Evolutionary conservation across 768 basidiomycete genomes (phyloP).

Genomic region (Lactarius sanguifluus): DNA sequence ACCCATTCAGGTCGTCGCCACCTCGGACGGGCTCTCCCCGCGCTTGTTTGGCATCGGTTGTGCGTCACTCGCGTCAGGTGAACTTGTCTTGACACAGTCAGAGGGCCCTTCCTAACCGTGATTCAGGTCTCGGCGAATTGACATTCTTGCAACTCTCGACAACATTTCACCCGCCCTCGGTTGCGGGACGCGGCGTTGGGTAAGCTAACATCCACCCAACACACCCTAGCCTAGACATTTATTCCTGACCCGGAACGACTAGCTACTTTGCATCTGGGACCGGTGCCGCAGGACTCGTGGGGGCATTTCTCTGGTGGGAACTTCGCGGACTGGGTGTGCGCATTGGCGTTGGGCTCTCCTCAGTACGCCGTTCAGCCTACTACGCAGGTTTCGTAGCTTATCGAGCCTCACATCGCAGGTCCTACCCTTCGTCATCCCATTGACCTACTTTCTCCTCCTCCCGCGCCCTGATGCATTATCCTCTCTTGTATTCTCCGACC

Average conservation of each 20-base stretch:
- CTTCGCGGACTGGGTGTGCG: conserved; percentile 82
- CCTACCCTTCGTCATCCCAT: conserved; percentile 76
- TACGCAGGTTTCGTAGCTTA: not conserved
- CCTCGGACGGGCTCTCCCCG: conserved; percentile 20
- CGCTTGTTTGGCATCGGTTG: conserved; percentile 29
- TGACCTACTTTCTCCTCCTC: conserved; percentile 75
- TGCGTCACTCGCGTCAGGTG: conserved; percentile 22
- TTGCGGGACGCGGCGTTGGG: conserved; percentile 82
- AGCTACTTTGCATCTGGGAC: conserved; percentile 95
- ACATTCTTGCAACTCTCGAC: conserved; percentile 95
- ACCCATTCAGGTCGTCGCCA: conserved; percentile 27
- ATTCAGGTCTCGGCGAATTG: conserved; percentile 83
- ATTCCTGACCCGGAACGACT: not conserved
- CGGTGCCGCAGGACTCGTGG: conserved; percentile 89
- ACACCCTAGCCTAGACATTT: not conserved
- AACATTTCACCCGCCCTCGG: conserved; percentile 64
- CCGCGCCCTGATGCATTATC: conserved; percentile 59
- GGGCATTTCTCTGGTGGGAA: conserved; percentile 95
- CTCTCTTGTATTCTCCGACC: conserved; percentile 34
- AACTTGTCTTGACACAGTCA: conserved; percentile 1
- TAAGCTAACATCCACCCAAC: conserved; percentile 35
- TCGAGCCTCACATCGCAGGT: conserved; percentile 46
- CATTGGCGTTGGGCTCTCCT: conserved; percentile 77
- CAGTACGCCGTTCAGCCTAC: conserved; percentile 52
- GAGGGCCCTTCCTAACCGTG: conserved; percentile 11